Evolutionary conservation across 176 grass and related monocot species (phyloP).

Genomic region (Bromus sterilis): DNA sequence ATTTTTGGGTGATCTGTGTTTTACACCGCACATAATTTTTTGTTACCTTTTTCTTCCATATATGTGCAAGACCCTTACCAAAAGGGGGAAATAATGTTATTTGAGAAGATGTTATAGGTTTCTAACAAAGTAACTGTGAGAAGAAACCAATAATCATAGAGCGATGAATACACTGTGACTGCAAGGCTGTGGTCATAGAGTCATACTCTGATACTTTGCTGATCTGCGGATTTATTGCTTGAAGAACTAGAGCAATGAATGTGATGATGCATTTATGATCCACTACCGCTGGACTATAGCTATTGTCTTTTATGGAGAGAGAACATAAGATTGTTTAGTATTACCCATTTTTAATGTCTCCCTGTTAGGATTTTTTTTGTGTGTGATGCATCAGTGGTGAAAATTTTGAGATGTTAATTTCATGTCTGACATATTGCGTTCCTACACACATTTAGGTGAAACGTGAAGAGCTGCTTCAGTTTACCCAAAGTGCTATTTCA

Average conservation of each 20-base stretch:
- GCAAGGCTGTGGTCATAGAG: background rate
- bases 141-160: background rate
- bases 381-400: background rate
- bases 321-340: background rate
- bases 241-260: background rate
- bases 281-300: background rate
- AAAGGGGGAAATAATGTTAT: background rate
- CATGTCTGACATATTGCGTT: background rate
- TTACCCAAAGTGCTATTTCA: slow-evolving; percentile 87
- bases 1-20: background rate
- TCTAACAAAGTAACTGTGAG: background rate
- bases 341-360: background rate
- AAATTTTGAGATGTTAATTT: background rate
- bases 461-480: slow-evolving; percentile 91
- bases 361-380: background rate
- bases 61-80: background rate
- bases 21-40: background rate
- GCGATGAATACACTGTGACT: background rate
- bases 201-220: background rate
- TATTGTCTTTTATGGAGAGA: background rate
- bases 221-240: background rate
- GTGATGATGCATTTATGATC: background rate
- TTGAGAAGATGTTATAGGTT: background rate
- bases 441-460: slow-evolving; percentile 70
- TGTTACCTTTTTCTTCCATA: background rate